These are phyloP conservation scores for Penicillium sp. DNA, from an alignment of 2,329 filamentous ascomycete genomes.

Conservation along the genomic window DNA sequence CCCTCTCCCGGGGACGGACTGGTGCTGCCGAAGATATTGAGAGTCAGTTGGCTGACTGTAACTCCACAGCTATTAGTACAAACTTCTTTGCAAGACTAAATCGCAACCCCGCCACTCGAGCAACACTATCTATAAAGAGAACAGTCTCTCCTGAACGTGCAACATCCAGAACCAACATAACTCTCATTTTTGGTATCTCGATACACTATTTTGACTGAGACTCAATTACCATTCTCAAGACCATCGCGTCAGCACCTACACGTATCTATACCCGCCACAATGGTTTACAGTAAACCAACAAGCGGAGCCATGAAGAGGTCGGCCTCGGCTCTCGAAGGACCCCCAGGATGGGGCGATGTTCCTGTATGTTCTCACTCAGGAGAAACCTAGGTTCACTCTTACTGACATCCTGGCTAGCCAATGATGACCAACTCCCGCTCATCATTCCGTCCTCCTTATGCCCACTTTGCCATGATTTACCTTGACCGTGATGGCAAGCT, in stretches of 20 bases:
- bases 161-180: background rate
- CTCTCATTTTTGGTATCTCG: background rate
- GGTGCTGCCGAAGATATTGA: slow-evolving; percentile 1
- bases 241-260: background rate
- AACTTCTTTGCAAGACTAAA: background rate
- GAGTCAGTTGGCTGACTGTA: slow-evolving; percentile 10
- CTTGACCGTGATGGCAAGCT: slow-evolving; percentile 36
- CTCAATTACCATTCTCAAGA: background rate
- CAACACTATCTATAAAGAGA: slow-evolving; percentile 11
- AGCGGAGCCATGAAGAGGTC: slow-evolving; percentile 34
- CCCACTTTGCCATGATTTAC: slow-evolving; percentile 41
- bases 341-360: slow-evolving; percentile 31
- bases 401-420: slow-evolving; percentile 19
- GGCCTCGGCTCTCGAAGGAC: slow-evolving; percentile 30
- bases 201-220: background rate
- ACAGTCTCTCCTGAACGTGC: background rate
- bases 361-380: slow-evolving; percentile 23
- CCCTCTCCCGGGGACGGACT: background rate
- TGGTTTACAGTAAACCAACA: slow-evolving; percentile 33
- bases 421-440: slow-evolving; percentile 30
- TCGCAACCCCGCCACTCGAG: slow-evolving; percentile 4
- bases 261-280: slow-evolving; percentile 12
- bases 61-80: background rate
- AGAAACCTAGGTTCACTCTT: background rate
- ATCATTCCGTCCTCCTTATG: slow-evolving; percentile 31